A percentile compares a stretch with the other conserved stretches of the same genome.
Conservation (phyloP, 345 rosid species). For the Euphorbia tirucalli region DNA sequence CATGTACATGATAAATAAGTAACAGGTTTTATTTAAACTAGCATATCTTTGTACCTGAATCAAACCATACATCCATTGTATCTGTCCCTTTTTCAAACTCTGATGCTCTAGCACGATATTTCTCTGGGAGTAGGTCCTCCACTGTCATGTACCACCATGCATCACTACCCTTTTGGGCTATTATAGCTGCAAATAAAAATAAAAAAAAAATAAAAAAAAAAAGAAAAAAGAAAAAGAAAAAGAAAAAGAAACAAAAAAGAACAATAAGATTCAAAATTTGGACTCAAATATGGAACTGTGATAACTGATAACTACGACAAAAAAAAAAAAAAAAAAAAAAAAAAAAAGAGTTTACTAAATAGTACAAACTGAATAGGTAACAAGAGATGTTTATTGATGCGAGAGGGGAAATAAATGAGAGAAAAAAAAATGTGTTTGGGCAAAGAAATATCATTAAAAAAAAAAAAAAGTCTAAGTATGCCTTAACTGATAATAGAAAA, state of each 20-base stretch:
- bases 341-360: background rate
- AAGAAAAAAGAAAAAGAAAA: no score
- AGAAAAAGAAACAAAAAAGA: no score
- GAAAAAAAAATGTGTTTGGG: background rate
- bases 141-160: conserved; percentile 97
- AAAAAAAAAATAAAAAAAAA: no score
- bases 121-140: conserved; percentile 80
- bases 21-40: background rate
- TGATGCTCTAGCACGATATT: conserved; percentile 63
- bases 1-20: background rate
- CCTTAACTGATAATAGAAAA: background rate
- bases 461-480: background rate
- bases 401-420: background rate
- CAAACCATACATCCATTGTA: conserved; percentile 99
- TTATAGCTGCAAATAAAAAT: no score
- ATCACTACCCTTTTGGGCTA: conserved; percentile 79
- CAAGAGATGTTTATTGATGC: background rate
- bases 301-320: background rate
- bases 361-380: conserved; percentile 7
- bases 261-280: conserved; percentile 5
- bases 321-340: no score
- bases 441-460: background rate
- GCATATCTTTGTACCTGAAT: conserved; percentile 57
- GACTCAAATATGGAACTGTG: background rate
- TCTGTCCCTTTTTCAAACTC: conserved; percentile 87